Evolutionary conservation across 257 asterid genomes (phyloP).

Genomic region (Fraxinus americana): DNA sequence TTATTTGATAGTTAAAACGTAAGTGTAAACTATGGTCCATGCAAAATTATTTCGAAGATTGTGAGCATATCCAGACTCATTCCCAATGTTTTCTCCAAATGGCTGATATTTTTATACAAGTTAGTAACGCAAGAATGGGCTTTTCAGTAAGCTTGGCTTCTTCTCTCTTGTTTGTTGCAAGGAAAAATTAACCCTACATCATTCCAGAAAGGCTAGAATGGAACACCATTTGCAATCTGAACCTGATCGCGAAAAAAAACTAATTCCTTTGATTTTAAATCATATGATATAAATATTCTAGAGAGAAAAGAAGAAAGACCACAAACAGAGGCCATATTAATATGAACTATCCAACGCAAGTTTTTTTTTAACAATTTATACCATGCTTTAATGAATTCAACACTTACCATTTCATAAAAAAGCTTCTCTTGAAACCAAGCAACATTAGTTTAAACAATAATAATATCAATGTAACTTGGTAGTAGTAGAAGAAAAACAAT

Average conservation of each 20-base stretch:
- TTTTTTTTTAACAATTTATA: not conserved
- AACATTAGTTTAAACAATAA: not conserved
- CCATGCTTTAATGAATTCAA: constrained; percentile 3
- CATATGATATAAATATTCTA: too few species aligned
- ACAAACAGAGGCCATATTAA: not conserved
- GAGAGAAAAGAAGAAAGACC: not conserved
- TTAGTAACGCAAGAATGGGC: not conserved
- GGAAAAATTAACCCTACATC: not conserved
- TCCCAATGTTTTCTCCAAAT: not conserved
- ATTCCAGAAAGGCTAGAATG: not conserved
- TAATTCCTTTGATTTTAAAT: not conserved
- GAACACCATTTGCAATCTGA: not conserved
- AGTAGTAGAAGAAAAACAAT: not conserved
- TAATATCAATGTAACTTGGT: not conserved
- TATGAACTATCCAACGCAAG: not conserved
- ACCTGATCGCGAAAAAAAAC: not conserved
- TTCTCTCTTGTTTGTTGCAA: not conserved
- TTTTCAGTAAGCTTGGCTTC: not conserved
- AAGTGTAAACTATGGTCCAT: too few species aligned
- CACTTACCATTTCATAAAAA: not conserved
- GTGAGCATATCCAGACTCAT: not conserved
- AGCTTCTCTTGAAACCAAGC: constrained; percentile 6
- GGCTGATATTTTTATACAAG: not conserved
- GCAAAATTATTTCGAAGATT: too few species aligned
- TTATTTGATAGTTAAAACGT: too few species aligned